Base-by-base conservation (phyloP, 2,329 filamentous ascomycete genomes). In the Rhinocladiella mackenziei region DNA sequence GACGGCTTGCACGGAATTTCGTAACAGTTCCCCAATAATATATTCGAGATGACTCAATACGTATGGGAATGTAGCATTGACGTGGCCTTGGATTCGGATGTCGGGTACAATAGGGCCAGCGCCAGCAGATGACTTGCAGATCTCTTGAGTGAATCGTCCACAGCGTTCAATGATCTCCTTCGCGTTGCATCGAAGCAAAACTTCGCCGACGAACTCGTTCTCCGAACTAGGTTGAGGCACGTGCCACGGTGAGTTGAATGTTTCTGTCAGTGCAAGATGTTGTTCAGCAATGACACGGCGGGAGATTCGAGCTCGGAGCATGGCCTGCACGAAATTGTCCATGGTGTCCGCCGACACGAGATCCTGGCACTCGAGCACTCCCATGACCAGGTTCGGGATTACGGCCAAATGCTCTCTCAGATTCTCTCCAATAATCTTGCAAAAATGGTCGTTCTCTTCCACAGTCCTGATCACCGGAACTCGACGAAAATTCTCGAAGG, bases 231-330 rank as follows among this genome's bases (percentile, higher is more conserved):
- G 81, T 50, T 88, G 80, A 0, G 88, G 86, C 45, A 89, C 91
- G 70, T 95, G 89, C 80, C 86, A 89, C 2, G 86, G 84, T 0
- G 86, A 86, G 64, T 92, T 84, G 70, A 89, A 97, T 1, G 89
- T 96, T 56, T 97, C 89, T 3, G 89, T 95, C 13, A 98, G 76
- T 7, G 92, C 89, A 26, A 98, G 80, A 62, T 98, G 92, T 60
- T 98, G 92, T 66, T 98, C 92, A 23, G 92, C 92, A 61, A 98
- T 98, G 55, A 97, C 92, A 51, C 94, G 81, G 48, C 92, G 83
- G 32, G 89, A 96, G 56, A 98, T 98, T 48, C 92, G 80, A 50
- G 91, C 92, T 72, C 87, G 79, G 42, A 98, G 70, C 51, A 97
- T 82, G 1, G 86, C 92, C 58, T 91, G 96, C 86, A 97, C 96